Evolutionary conservation across 163 green algal species (phyloP), one percentile per base, ranked within the genome.

Genomic region (Coccomyxa subellipsoidea): DNA sequence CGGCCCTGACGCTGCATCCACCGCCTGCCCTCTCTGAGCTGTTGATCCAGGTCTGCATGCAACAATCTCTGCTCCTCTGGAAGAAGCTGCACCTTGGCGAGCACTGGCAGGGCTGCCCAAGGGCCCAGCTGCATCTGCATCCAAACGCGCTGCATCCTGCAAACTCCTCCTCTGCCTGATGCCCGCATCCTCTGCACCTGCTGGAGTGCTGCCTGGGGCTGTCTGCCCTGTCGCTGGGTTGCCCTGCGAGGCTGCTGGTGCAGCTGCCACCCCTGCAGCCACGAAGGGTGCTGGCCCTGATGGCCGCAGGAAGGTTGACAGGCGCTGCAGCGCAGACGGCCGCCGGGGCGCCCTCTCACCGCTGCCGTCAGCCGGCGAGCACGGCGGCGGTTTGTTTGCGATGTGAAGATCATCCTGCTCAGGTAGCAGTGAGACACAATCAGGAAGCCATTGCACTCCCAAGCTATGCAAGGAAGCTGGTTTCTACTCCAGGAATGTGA

Each of bases 331-430:
- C 15, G 47, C 47, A 1, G 4, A 59, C 15, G 47, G 47, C 47
- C 47, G 47, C 47, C 47, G 21, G 47, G 47, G 23, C 47, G 47
- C 47, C 23, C n/a, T n/a, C n/a, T 59, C 5, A 8, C 32, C 21
- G 31, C 70, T 70, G 29, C 32, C 59, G 7, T 77, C 32, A 5
- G 69, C 37, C 25, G 18, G 9, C 9, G 54, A 23, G 21, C 35
- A 54, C 29, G 78, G 78, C 32, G 78, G 78, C 59, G 54, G 78
- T 54, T 77, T 69, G 31, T 82, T 66, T 69, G 76, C 92, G 88
- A 81, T 84, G n/a, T 75, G 85, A 59, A 86, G 34, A 78, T 85
- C 54, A n/a, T 78, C 32, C 69, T 83, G 79, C 66, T 47, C 9
- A 32, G 39, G 36, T 34, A 59, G 59, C 29, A 38, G 78, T 23